Evolutionary conservation across 2,329 filamentous ascomycete species (phyloP).

Genomic region (Colletotrichum liriopes): DNA sequence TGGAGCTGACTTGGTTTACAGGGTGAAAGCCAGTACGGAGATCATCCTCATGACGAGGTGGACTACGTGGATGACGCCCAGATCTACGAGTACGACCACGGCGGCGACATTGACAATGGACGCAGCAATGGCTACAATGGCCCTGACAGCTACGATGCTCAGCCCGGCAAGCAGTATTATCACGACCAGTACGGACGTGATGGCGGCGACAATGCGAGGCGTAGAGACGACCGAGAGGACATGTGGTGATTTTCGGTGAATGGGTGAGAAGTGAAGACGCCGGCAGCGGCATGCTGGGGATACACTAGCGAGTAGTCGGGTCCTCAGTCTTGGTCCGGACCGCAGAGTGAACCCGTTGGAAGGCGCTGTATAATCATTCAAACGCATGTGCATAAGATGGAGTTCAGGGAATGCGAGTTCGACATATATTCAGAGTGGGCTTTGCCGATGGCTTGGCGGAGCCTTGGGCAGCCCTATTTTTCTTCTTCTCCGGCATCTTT

Average conservation of each 20-base stretch:
- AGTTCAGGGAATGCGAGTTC: slow-evolving; percentile 39
- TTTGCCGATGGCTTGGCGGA: slow-evolving; percentile 8
- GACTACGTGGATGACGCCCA: slow-evolving; percentile 69
- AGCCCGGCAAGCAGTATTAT: slow-evolving; percentile 59
- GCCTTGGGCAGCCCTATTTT: neutral
- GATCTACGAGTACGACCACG: slow-evolving; percentile 68
- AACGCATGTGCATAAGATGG: slow-evolving; percentile 40
- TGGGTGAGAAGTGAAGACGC: neutral
- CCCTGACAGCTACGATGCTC: slow-evolving; percentile 54
- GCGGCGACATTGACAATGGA: slow-evolving; percentile 54
- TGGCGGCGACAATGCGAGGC: slow-evolving; percentile 48
- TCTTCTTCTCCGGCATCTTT: neutral
- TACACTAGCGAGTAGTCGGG: slow-evolving; percentile 10
- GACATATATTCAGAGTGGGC: slow-evolving; percentile 32
- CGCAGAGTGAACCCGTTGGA: neutral
- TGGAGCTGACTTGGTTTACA: slow-evolving; percentile 47
- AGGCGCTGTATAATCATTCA: slow-evolving; percentile 37
- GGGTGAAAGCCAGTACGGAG: slow-evolving; percentile 64
- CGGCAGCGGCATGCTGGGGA: slow-evolving; percentile 14
- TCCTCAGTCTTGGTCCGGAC: slow-evolving; percentile 1
- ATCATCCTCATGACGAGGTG: slow-evolving; percentile 60
- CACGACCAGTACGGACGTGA: slow-evolving; percentile 54
- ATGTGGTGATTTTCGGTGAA: slow-evolving; percentile 58
- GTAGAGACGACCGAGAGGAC: slow-evolving; percentile 55
- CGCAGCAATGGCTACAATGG: slow-evolving; percentile 57